Evolutionary conservation across 345 rosid genomes (phyloP).

Genomic region (Lumnitzera littorea): DNA sequence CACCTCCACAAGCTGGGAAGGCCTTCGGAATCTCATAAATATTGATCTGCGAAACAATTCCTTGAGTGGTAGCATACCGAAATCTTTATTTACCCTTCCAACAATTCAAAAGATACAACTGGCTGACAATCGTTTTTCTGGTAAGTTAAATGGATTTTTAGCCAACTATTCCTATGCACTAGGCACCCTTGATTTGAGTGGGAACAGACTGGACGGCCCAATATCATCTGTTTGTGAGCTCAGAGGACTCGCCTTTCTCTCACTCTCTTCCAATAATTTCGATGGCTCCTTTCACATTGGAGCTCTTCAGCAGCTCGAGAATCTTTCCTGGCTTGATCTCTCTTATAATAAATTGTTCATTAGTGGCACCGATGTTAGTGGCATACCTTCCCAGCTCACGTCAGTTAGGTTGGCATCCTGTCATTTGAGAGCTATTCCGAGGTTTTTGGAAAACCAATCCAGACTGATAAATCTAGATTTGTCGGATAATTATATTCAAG

Average conservation of each 20-base stretch:
- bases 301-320: background rate
- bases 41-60: slow-evolving; percentile 19
- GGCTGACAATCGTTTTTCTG: slow-evolving; percentile 1
- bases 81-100: slow-evolving; percentile 9
- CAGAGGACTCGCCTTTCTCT: slow-evolving; percentile 7
- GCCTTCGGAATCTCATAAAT: slow-evolving; percentile 13
- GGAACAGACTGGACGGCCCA: slow-evolving; percentile 29
- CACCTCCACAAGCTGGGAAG: slow-evolving; percentile 15
- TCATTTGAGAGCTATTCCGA: slow-evolving; percentile 1
- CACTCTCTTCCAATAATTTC: slow-evolving; percentile 12
- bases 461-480: background rate
- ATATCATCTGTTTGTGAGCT: slow-evolving; percentile 25
- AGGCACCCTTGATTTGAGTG: slow-evolving; percentile 28
- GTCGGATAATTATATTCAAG: slow-evolving; percentile 5
- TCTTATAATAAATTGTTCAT: slow-evolving; percentile 4
- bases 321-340: slow-evolving; percentile 1
- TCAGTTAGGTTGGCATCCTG: slow-evolving; percentile 8
- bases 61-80: slow-evolving; percentile 23
- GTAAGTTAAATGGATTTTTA: slow-evolving; percentile 24
- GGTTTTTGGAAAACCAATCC: slow-evolving; percentile 1
- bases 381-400: background rate
- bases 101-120: slow-evolving; percentile 9
- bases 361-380: background rate
- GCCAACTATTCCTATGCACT: slow-evolving; percentile 12
- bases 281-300: background rate